Evolutionary conservation across 768 basidiomycete species (phyloP).

Genomic region (Boletellus ananiceps): DNA sequence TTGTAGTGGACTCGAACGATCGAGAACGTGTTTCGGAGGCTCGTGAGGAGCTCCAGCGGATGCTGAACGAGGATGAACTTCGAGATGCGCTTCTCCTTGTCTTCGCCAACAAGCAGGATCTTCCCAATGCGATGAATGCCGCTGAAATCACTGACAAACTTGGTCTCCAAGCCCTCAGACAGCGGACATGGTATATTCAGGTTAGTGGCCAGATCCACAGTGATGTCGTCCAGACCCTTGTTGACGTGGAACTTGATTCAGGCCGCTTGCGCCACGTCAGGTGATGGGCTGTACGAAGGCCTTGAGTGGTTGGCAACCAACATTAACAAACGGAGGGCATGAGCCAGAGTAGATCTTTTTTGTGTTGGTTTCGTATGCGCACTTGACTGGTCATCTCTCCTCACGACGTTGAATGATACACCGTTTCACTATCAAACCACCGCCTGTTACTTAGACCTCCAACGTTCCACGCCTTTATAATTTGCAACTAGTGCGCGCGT

Average conservation of each 20-base stretch:
- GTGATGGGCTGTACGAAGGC: constrained; percentile 98
- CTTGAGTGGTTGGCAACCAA: constrained; percentile 94
- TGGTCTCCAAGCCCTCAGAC: constrained; percentile 93
- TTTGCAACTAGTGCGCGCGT: constrained; percentile 6
- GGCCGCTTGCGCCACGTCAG: constrained; percentile 97
- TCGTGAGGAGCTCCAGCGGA: constrained; percentile 97
- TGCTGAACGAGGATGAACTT: constrained; percentile 99
- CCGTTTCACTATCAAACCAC: constrained; percentile 38
- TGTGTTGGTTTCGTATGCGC: constrained; percentile 40
- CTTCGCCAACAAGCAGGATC: constrained; percentile 99
- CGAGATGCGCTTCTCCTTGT: constrained; percentile 97
- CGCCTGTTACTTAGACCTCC: constrained; percentile 28
- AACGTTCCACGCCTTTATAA: constrained; percentile 16
- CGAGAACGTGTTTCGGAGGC: constrained; percentile 99
- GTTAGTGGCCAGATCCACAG: constrained; percentile 37
- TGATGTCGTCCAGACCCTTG: constrained; percentile 1
- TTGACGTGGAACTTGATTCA: constrained; percentile 33
- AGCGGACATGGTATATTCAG: constrained; percentile 98
- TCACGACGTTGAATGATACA: constrained; percentile 55
- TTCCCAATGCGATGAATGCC: constrained; percentile 99
- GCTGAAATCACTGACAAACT: constrained; percentile 99
- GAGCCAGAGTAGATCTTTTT: constrained; percentile 33
- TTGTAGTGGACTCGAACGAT: constrained; percentile 99
- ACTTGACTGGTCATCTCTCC: constrained; percentile 55
- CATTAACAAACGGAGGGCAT: constrained; percentile 75